Conservation (phyloP, 2,329 filamentous ascomycete genomes). For the Acrocalymma vagum region DNA sequence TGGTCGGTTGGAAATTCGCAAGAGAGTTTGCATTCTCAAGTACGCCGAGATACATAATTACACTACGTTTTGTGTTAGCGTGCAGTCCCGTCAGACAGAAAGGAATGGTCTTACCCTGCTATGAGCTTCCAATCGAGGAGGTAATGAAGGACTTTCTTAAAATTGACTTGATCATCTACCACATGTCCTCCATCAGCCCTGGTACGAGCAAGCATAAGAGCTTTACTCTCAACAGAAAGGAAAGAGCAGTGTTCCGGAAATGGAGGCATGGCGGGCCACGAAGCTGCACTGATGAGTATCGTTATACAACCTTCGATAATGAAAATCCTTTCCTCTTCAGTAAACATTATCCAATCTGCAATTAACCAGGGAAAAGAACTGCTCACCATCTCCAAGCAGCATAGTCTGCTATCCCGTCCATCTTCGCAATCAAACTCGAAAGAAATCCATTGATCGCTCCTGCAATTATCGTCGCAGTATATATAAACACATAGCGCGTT, state of each 20-base stretch:
- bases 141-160: constrained; percentile 52
- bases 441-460: constrained; percentile 66
- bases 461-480: constrained; percentile 61
- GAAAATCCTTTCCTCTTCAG: constrained; percentile 57
- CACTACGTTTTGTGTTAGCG: constrained; percentile 15
- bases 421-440: constrained; percentile 50
- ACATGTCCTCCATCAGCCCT: constrained; percentile 56
- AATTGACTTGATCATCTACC: constrained; percentile 54
- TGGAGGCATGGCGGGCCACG: constrained; percentile 60
- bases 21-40: constrained; percentile 43
- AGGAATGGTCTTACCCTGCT: constrained; percentile 60
- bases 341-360: too few species aligned
- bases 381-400: constrained; percentile 39
- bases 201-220: constrained; percentile 62
- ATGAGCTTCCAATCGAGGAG: constrained; percentile 66
- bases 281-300: constrained; percentile 54
- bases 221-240: constrained; percentile 59
- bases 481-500: constrained; percentile 61
- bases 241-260: constrained; percentile 59
- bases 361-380: too few species aligned
- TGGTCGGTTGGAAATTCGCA: constrained; percentile 44
- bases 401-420: constrained; percentile 34
- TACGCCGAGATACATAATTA: constrained; percentile 37
- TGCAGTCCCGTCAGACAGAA: neutral
- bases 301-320: constrained; percentile 68